Evolutionary conservation across 306 rosid species (phyloP), one percentile per base, ranked within the genome.

Genomic region (Cucurbita ficifolia): DNA sequence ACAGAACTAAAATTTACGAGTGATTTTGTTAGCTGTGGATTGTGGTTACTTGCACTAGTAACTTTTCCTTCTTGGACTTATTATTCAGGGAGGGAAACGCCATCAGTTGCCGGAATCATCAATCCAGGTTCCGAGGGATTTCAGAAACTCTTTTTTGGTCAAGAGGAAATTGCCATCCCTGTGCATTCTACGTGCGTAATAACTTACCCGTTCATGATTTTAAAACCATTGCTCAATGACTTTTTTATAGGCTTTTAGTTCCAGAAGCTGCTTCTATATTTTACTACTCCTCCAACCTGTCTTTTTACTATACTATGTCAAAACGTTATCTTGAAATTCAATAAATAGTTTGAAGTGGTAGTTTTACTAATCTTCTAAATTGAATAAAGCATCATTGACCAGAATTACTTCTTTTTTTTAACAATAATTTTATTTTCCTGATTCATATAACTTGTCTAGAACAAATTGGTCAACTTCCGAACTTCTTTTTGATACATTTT

Each of bases 61-160:
- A 63, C 55, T 35, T 33, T 5, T 33, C 74, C 8, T 46, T 42
- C 53, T 12, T 29, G 33, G 52, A 79, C 76, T 75, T 79, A 79
- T 83, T 61, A 50, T 69, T 29, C 48, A 95, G 99, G 97, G 64
- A 86, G 97, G 81, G 99, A 95, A 78, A 91, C 97, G 24, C 99
- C 99, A 58, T 91, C 99, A 18, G 97, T 95, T 78, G 99, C 99
- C 64, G 99, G 97, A 78, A 95, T 95, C 70, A 95, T 95, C 76
- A 95, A 88, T 64, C 99, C 96, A 13, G 99, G 99, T 73, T 77
- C 96, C 8, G 99, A 95, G 81, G 99, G 99, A 83, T 95, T 95
- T 73, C 99, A 95, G 82, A 95, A 95, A 81, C 96, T 91, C 42
- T 91, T 95, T 81, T 95, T 95, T 36, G 99, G 99, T 79, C 99